Conservation (phyloP, 2,329 filamentous ascomycete species). For the Sporothrix brunneoviolacea region DNA sequence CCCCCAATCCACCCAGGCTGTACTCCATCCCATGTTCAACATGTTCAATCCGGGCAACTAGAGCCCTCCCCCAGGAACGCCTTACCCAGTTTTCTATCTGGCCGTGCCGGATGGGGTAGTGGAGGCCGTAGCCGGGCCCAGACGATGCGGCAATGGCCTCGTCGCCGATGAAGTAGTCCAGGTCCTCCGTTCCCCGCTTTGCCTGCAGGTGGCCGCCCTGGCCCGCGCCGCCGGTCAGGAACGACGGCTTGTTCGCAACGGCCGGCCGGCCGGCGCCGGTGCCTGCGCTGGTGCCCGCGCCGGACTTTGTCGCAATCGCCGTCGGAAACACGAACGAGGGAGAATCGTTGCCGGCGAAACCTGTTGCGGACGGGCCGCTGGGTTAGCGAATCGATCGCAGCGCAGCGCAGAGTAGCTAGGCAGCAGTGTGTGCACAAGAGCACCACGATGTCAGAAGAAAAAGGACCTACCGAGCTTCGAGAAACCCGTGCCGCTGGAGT, state of each 20-base stretch:
- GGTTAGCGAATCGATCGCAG: background rate
- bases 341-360: slow-evolving; percentile 98
- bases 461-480: slow-evolving; percentile 82
- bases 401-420: background rate
- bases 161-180: slow-evolving; percentile 98
- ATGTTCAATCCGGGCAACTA: too few species aligned
- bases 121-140: slow-evolving; percentile 91
- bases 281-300: slow-evolving; percentile 61
- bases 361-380: slow-evolving; percentile 36
- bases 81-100: slow-evolving; percentile 98
- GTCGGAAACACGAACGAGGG: slow-evolving; percentile 99
- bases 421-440: slow-evolving; percentile 12
- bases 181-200: slow-evolving; percentile 93
- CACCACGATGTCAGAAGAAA: background rate
- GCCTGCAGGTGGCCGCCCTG: slow-evolving; percentile 73
- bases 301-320: slow-evolving; percentile 90
- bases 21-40: too few species aligned
- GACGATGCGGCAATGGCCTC: slow-evolving; percentile 79
- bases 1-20: too few species aligned
- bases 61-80: too few species aligned
- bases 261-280: slow-evolving; percentile 83
- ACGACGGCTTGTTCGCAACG: slow-evolving; percentile 91
- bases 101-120: slow-evolving; percentile 95
- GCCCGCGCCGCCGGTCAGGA: slow-evolving; percentile 84
- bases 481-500: slow-evolving; percentile 88